Evolutionary conservation across 2,329 filamentous ascomycete species (phyloP), one percentile per base, ranked within the genome.

Genomic region (Cyphellophora europaea): DNA sequence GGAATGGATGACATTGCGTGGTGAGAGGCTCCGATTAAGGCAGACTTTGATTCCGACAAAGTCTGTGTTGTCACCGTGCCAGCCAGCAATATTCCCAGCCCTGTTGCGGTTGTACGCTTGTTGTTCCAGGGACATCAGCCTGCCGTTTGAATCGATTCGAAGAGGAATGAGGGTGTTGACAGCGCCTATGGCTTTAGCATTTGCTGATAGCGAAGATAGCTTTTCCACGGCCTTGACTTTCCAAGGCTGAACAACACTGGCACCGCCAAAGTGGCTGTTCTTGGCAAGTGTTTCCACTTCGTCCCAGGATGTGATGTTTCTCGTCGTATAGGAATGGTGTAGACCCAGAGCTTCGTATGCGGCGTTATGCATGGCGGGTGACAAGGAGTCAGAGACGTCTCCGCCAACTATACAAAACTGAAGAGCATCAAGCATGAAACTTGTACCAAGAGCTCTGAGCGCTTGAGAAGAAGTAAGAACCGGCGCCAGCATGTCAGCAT

Each of bases 1-100:
- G 5, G 58, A 55, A 30, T 68, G 65, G 19, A 77, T 69, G 0
- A 69, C 67, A 41, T 76, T 76, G 11, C 61, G 56, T 3, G 61
- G 61, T 3, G 61, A 62, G 13, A 64, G 53, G 36, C 61, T 61
- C 15, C 59, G 56, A 30, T 48, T 57, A 13, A 64, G 52, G 32
- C 59, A 62, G 16, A 52, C 58, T 53, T 60, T 55, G 11, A 63
- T 62, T 13, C 60, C 58, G 5, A 62, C 55, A 55, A 58, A 64
- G 36, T 64, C 61, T 2, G 59, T 64, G 38, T 64, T 64, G 31
- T 64, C 61, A 18, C 60, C 61, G 39, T 61, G 63, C 58, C 60
- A 64, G 12, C 56, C 60, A 12, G 58, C 38, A 18, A 63, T 57
- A 4, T 45, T 52, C 2, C 60, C 60, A 4, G 58, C 57, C 42